These are phyloP conservation scores for Physcia stellaris DNA, from an alignment of 495 filamentous ascomycete genomes.

Conservation along the genomic window DNA sequence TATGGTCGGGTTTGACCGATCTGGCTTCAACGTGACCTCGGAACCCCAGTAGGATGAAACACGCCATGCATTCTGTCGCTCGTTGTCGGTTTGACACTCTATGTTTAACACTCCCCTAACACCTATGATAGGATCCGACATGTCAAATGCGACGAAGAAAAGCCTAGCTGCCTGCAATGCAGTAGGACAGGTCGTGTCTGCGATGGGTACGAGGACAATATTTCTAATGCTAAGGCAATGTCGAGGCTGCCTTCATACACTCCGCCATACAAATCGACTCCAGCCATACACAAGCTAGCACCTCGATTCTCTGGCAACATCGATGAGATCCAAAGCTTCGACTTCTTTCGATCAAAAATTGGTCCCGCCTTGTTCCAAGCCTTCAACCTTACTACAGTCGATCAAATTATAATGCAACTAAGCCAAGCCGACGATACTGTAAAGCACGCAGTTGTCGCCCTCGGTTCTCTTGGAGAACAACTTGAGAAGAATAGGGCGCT, in stretches of 20 bases:
- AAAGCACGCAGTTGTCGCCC: conserved; percentile 49
- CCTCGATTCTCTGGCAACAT: background rate
- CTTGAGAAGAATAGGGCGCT: conserved; percentile 25
- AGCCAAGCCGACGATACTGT: conserved; percentile 49
- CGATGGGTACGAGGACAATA: conserved; percentile 18
- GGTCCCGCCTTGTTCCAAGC: conserved; percentile 36
- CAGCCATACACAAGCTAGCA: too few relatives aligned
- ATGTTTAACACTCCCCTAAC: background rate
- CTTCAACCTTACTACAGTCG: conserved; percentile 48
- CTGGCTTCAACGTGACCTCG: too few relatives aligned
- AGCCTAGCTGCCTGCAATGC: conserved; percentile 33
- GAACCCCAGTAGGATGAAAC: conserved; percentile 5
- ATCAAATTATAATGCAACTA: conserved; percentile 37
- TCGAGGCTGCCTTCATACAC: background rate
- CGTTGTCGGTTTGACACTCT: background rate
- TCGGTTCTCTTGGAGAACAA: conserved; percentile 50
- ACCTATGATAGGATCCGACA: conserved; percentile 22
- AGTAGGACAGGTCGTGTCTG: conserved; percentile 37
- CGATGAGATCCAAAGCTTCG: conserved; percentile 39
- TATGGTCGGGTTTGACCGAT: too few relatives aligned
- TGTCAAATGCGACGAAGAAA: conserved; percentile 45
- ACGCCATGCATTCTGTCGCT: too few relatives aligned
- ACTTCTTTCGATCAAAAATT: background rate
- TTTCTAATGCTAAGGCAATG: background rate
- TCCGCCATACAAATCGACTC: background rate